A percentile compares a stretch with the other conserved stretches of the same genome.
These are phyloP conservation scores for Senna tora DNA, from an alignment of 306 rosid genomes.

Conservation along the genomic window DNA sequence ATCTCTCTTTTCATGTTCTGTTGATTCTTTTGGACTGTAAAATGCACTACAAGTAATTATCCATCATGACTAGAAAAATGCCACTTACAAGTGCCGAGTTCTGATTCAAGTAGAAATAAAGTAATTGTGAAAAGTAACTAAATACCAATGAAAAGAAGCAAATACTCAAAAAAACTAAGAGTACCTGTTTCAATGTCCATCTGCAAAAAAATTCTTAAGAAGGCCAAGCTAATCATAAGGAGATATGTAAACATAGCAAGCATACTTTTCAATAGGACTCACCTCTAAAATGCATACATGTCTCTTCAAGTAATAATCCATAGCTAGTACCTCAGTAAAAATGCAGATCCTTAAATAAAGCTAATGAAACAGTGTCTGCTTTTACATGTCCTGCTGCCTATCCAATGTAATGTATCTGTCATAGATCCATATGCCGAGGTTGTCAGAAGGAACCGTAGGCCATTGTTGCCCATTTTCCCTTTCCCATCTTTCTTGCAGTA, in stretches of 20 bases:
- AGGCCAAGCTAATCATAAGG: neutral
- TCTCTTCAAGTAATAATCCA: neutral
- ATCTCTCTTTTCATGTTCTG: too few species aligned
- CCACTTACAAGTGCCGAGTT: too few species aligned
- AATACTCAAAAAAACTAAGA: neutral
- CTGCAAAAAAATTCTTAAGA: neutral
- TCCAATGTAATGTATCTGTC: conserved; percentile 28
- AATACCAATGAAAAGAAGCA: neutral
- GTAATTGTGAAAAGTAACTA: neutral
- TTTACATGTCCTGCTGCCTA: conserved; percentile 3
- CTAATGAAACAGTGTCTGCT: neutral
- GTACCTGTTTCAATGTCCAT: neutral
- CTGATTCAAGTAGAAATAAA: too few species aligned
- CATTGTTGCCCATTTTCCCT: conserved; percentile 2
- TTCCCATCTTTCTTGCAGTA: conserved; percentile 19
- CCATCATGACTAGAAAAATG: too few species aligned
- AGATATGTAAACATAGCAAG: neutral
- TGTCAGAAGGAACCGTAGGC: conserved; percentile 17
- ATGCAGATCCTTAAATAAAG: neutral
- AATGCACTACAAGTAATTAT: too few species aligned
- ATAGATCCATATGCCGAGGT: conserved; percentile 23
- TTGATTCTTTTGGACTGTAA: too few species aligned
- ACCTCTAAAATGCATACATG: neutral
- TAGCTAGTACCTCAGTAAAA: neutral
- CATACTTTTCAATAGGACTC: too few species aligned